Conservation (phyloP, 352 stramenopile species). For the Phytopythium ostracodes region DNA sequence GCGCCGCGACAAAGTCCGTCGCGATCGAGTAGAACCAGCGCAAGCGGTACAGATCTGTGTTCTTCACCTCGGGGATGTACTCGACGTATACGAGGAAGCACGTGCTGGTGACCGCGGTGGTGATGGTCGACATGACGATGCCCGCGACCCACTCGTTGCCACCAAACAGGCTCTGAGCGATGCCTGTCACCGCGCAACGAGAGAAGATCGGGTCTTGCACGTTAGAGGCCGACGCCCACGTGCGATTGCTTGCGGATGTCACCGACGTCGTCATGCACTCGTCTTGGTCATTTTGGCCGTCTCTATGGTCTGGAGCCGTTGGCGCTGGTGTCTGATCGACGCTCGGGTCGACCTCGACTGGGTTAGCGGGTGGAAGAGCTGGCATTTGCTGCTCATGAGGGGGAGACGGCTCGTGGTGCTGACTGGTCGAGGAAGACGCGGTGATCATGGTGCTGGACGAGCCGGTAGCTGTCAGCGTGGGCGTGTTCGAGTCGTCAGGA, state of each 20-base stretch:
- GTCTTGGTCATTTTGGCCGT: slow-evolving; percentile 7
- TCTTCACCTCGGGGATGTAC: slow-evolving; percentile 37
- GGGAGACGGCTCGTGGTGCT: not conserved
- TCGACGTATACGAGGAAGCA: slow-evolving; percentile 39
- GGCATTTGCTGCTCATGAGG: not conserved
- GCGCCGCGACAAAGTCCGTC: slow-evolving; percentile 50
- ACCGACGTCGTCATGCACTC: not conserved
- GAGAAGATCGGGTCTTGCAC: slow-evolving; percentile 23
- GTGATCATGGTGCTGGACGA: not conserved
- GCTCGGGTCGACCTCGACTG: not conserved
- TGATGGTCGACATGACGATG: slow-evolving; percentile 27
- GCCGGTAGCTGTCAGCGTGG: not conserved
- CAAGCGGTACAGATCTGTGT: slow-evolving; percentile 50
- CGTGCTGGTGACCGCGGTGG: slow-evolving; percentile 15
- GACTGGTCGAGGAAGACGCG: not conserved
- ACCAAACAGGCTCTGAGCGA: slow-evolving; percentile 27
- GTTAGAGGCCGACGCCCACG: slow-evolving; percentile 2
- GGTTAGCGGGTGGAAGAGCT: not conserved
- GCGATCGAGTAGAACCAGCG: slow-evolving; percentile 55
- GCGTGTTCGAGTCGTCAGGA: not conserved
- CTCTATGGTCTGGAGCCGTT: not conserved
- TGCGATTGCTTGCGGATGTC: not conserved
- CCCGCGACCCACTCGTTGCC: slow-evolving; percentile 51
- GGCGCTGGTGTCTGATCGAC: not conserved
- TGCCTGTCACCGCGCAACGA: slow-evolving; percentile 25